Conservation (phyloP, 768 basidiomycete genomes). For the Mycena venus region DNA sequence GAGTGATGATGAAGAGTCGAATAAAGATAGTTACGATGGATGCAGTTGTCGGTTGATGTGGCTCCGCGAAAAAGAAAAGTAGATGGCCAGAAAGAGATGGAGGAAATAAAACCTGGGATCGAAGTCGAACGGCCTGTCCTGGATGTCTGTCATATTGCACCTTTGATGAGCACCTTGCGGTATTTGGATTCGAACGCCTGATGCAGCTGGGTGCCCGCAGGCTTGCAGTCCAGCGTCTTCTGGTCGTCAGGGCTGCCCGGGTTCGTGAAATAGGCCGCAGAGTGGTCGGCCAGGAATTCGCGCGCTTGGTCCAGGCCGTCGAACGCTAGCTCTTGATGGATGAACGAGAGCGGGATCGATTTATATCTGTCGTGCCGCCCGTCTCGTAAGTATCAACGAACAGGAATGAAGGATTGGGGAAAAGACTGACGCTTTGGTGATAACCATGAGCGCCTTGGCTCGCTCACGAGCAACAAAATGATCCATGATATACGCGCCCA, state of each 20-base stretch:
- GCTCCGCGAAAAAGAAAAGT: conserved; percentile 16
- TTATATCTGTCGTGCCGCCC: conserved; percentile 79
- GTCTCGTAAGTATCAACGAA: conserved; percentile 6
- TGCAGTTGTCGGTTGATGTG: conserved; percentile 15
- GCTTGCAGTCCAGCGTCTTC: conserved; percentile 81
- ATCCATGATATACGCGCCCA: conserved; percentile 99
- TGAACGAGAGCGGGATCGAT: conserved; percentile 80
- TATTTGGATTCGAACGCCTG: conserved; percentile 85
- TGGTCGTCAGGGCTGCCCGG: conserved; percentile 71
- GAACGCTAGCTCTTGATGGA: conserved; percentile 89
- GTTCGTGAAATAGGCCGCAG: conserved; percentile 76
- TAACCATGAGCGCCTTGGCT: conserved; percentile 86
- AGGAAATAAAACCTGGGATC: conserved; percentile 33
- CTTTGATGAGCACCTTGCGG: conserved; percentile 90
- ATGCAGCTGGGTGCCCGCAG: conserved; percentile 66
- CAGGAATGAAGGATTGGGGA: background rate
- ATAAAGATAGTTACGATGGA: conserved; percentile 31
- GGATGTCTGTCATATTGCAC: conserved; percentile 89
- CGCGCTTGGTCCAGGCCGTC: conserved; percentile 73
- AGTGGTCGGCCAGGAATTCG: conserved; percentile 79
- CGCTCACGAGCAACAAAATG: conserved; percentile 96
- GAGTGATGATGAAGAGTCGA: conserved; percentile 22
- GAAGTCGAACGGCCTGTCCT: conserved; percentile 32
- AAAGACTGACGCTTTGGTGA: conserved; percentile 93
- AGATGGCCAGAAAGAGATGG: conserved; percentile 22